A percentile compares a stretch with the other conserved stretches of the same genome.
phyloP scores from a whole-genome alignment of 495 filamentous ascomycete genomes.

The Podospora appendiculata region DNA sequence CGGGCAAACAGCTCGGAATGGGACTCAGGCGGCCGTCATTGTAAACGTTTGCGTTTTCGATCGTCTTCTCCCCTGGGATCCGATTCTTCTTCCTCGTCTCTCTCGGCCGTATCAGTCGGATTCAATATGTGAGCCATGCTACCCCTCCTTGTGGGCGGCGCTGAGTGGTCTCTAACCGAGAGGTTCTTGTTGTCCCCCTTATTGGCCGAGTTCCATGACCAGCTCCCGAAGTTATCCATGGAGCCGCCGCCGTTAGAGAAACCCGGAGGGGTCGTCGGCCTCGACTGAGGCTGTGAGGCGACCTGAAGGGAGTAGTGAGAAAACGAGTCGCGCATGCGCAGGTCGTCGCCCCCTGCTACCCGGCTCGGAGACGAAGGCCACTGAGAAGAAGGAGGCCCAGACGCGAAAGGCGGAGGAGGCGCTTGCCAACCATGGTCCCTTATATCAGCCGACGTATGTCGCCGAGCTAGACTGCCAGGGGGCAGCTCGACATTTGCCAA shows the following conservation, averaged over 20 bases:
- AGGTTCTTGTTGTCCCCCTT: constrained; percentile 35
- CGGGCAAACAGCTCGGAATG: background rate
- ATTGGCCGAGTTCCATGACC: constrained; percentile 44
- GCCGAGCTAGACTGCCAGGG: constrained; percentile 66
- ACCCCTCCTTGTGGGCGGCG: constrained; percentile 47
- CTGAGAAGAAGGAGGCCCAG: constrained; percentile 63
- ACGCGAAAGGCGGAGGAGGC: constrained; percentile 62
- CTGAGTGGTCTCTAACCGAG: constrained; percentile 43
- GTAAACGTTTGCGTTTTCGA: constrained; percentile 71
- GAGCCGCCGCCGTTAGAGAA: constrained; percentile 29
- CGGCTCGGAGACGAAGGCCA: constrained; percentile 86
- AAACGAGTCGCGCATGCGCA: constrained; percentile 73
- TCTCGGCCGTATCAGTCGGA: constrained; percentile 43
- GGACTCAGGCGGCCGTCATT: constrained; percentile 14
- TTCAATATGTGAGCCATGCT: constrained; percentile 68
- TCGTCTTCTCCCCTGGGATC: constrained; percentile 48
- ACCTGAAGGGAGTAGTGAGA: constrained; percentile 72
- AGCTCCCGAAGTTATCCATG: constrained; percentile 43
- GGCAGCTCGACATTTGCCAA: constrained; percentile 68
- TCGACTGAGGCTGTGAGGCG: constrained; percentile 48
- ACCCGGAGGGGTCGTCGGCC: constrained; percentile 64
- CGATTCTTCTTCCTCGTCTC: constrained; percentile 33
- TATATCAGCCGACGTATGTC: constrained; percentile 95
- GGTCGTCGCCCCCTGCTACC: constrained; percentile 54
- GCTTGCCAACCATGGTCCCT: constrained; percentile 81